phyloP scores from a whole-genome alignment of 495 filamentous ascomycete genomes.

The Cercophora scortea region DNA sequence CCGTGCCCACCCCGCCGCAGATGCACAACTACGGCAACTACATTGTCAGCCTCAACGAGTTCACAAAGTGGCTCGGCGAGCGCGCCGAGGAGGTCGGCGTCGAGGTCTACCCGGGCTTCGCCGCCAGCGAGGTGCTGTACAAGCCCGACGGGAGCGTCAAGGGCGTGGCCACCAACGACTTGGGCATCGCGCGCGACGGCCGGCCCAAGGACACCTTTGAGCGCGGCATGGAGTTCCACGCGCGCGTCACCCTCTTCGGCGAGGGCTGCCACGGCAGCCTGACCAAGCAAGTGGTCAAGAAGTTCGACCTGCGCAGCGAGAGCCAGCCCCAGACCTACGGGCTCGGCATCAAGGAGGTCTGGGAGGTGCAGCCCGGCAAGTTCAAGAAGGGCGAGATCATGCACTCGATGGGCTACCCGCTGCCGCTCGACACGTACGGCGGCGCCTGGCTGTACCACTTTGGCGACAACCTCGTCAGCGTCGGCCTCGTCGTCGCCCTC shows the following conservation, averaged over 20 bases:
- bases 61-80: conserved; percentile 91
- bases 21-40: conserved; percentile 99
- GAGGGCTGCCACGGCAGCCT: conserved; percentile 96
- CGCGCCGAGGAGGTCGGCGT: conserved; percentile 95
- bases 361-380: conserved; percentile 92
- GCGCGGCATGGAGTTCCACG: conserved; percentile 97
- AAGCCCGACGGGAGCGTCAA: conserved; percentile 76
- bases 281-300: conserved; percentile 91
- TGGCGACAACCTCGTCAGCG: conserved; percentile 89
- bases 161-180: conserved; percentile 94
- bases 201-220: conserved; percentile 89
- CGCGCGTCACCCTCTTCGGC: conserved; percentile 83
- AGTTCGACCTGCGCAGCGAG: conserved; percentile 83
- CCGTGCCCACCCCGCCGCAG: conserved; percentile 83
- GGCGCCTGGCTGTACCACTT: conserved; percentile 99
- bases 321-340: conserved; percentile 93
- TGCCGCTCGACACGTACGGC: conserved; percentile 85
- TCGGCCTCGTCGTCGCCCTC: conserved; percentile 88
- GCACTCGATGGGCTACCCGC: conserved; percentile 91
- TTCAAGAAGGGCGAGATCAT: conserved; percentile 77
- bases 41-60: conserved; percentile 89
- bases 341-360: conserved; percentile 91
- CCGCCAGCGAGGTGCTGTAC: conserved; percentile 89
- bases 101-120: conserved; percentile 96
- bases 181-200: conserved; percentile 73